Evolutionary conservation across 2,329 filamentous ascomycete genomes (phyloP).

Genomic region (Septoria petroselini): DNA sequence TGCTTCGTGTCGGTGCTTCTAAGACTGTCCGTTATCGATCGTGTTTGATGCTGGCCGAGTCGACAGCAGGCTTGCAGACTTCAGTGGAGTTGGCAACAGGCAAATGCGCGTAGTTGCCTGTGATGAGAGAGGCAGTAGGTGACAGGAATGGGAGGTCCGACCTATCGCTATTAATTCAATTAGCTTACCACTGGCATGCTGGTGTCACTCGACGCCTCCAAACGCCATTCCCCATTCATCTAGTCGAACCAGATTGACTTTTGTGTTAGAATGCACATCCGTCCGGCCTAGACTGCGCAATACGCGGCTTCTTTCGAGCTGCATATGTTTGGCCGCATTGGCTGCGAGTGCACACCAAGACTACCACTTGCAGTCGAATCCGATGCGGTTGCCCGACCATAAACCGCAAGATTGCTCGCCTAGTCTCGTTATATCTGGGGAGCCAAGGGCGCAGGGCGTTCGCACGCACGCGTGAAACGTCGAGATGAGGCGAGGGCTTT

Average conservation of each 20-base stretch:
- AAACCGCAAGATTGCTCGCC: too few relatives aligned
- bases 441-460: too few relatives aligned
- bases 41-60: background rate
- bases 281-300: slow-evolving; percentile 1
- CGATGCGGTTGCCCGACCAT: too few relatives aligned
- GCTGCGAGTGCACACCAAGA: too few relatives aligned
- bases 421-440: too few relatives aligned
- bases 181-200: slow-evolving; percentile 3
- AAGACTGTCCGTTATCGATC: background rate
- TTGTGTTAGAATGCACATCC: slow-evolving; percentile 2
- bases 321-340: too few relatives aligned
- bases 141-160: slow-evolving; percentile 6
- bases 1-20: background rate
- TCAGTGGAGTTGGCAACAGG: background rate
- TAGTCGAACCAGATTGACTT: slow-evolving; percentile 9
- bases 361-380: too few relatives aligned
- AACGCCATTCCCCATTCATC: slow-evolving; percentile 8
- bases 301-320: background rate
- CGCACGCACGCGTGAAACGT: too few relatives aligned
- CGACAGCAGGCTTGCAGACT: background rate
- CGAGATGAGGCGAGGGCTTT: too few relatives aligned
- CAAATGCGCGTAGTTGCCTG: background rate
- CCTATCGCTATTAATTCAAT: background rate
- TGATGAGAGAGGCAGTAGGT: background rate
- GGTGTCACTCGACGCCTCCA: background rate